A percentile compares a stretch with the other conserved stretches of the same genome.
Conservation (phyloP, 1,284 basidiomycete genomes). For the Rhodotorula glutinis region DNA sequence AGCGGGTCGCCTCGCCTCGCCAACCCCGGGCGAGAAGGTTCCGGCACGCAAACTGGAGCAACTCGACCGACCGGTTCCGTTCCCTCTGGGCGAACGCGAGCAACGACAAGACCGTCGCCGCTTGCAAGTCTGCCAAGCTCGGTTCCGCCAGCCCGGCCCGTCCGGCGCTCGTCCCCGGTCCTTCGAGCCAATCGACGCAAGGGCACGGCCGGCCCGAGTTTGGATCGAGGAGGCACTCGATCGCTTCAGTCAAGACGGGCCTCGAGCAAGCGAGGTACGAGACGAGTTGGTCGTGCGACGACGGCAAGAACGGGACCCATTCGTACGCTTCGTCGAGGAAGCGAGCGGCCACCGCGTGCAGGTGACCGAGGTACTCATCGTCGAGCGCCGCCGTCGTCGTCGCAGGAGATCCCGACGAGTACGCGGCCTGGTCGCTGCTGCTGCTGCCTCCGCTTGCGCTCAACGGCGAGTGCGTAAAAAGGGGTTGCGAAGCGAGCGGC, state of each 20-base stretch:
- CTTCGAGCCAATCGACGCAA: not conserved
- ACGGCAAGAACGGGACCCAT: constrained; percentile 16
- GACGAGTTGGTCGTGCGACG: not conserved
- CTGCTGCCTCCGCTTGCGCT: not conserved
- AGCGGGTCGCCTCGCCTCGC: not conserved
- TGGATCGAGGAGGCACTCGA: constrained; percentile 12
- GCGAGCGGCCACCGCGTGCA: not conserved
- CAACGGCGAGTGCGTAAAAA: not conserved
- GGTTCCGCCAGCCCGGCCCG: not conserved
- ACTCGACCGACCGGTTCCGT: not conserved
- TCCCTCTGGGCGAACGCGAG: constrained; percentile 9
- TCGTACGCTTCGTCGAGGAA: constrained; percentile 11
- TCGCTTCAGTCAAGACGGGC: not conserved
- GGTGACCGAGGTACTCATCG: not conserved
- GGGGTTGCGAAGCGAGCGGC: not conserved
- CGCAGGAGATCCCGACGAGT: not conserved
- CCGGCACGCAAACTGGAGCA: constrained; percentile 13
- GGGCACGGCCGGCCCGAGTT: not conserved
- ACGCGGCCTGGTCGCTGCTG: too few species aligned
- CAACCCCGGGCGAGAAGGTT: constrained; percentile 8
- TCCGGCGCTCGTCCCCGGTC: not conserved
- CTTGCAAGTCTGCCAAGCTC: constrained; percentile 10
- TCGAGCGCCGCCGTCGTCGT: not conserved
- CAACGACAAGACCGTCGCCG: constrained; percentile 9
- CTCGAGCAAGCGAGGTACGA: not conserved